A percentile compares a stretch with the other conserved stretches of the same genome.
These are phyloP conservation scores for Castanea crenata DNA, from an alignment of 306 rosid genomes.

Conservation along the genomic window DNA sequence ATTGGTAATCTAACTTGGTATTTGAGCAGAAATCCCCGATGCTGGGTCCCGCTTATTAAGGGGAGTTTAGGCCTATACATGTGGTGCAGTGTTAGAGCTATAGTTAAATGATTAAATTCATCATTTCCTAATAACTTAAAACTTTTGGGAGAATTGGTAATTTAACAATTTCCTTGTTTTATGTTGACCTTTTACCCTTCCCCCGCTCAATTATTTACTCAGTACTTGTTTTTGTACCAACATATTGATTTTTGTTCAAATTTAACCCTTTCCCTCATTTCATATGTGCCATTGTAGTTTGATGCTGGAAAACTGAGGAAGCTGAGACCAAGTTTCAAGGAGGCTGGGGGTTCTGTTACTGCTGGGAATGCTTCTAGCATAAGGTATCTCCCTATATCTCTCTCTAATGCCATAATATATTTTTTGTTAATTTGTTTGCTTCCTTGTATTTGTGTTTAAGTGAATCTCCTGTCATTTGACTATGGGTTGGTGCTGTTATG, in stretches of 20 bases:
- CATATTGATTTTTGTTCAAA: not conserved
- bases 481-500: slow-evolving; percentile 28
- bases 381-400: slow-evolving; percentile 39
- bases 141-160: no score
- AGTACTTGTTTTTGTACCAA: no score
- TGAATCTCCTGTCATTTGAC: slow-evolving; percentile 15
- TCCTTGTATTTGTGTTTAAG: slow-evolving; percentile 9
- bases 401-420: not conserved
- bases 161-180: not conserved
- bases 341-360: slow-evolving; percentile 77
- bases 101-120: no score
- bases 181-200: not conserved
- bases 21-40: no score
- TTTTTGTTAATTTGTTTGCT: not conserved
- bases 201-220: no score
- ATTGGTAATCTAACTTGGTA: no score
- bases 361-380: slow-evolving; percentile 95
- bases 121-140: no score
- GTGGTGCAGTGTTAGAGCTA: no score
- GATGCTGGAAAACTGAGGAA: slow-evolving; percentile 80
- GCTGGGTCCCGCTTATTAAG: no score
- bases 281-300: slow-evolving; percentile 46
- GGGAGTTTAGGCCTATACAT: no score
- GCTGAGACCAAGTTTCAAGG: slow-evolving; percentile 82
- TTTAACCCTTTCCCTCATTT: not conserved